phyloP scores from a whole-genome alignment of 371 early-diverging fungal species.

The Haplosporangium sp. region DNA sequence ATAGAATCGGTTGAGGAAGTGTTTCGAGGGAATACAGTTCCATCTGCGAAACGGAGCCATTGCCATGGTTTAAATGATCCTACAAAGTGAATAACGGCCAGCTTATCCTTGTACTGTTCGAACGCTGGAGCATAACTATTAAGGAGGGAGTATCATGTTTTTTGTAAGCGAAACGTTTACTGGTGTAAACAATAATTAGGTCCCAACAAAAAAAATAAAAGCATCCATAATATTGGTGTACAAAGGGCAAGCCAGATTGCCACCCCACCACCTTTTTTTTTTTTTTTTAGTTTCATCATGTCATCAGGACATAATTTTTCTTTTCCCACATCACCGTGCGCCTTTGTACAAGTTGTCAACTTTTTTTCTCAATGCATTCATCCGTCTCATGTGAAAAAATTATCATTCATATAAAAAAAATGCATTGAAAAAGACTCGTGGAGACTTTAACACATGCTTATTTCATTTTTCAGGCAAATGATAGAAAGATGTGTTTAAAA shows the following conservation, averaged over 20 bases:
- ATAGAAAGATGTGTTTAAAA: no score
- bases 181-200: background rate
- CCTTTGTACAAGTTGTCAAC: background rate
- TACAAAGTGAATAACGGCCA: slow-evolving; percentile 91
- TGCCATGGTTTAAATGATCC: slow-evolving; percentile 94
- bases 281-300: background rate
- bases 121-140: slow-evolving; percentile 81
- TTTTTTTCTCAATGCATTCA: no score
- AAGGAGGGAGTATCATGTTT: background rate
- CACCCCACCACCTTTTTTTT: slow-evolving; percentile 7
- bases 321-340: background rate
- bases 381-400: slow-evolving; percentile 16
- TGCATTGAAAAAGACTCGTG: slow-evolving; percentile 2
- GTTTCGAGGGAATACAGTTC: slow-evolving; percentile 62
- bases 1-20: slow-evolving; percentile 62
- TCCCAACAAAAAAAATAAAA: background rate
- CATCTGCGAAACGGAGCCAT: slow-evolving; percentile 73
- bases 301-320: background rate
- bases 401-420: background rate
- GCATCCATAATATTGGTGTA: background rate
- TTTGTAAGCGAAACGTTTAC: background rate
- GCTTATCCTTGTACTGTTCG: slow-evolving; percentile 70
- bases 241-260: background rate
- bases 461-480: background rate
- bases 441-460: no score